These are phyloP conservation scores for Strobilomyces echinocephalus DNA, from an alignment of 768 basidiomycete species.

Conservation along the genomic window DNA sequence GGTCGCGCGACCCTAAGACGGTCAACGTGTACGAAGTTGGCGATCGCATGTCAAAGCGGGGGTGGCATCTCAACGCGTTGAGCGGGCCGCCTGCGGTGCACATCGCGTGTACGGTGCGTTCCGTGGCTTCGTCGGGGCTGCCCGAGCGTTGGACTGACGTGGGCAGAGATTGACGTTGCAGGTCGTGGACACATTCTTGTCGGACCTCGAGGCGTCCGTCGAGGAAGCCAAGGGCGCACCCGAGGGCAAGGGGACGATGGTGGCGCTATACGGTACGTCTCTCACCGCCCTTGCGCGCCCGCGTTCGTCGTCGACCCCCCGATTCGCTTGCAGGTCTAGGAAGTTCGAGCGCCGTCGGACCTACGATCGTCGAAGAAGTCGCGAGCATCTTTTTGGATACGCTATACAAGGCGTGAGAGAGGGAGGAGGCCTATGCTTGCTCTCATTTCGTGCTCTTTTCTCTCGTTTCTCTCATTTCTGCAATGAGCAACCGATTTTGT, in stretches of 20 bases:
- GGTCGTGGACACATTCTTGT: conserved; percentile 71
- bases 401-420: conserved; percentile 63
- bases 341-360: conserved; percentile 76
- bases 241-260: conserved; percentile 80
- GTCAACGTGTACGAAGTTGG: conserved; percentile 7
- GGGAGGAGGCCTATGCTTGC: no score
- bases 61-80: conserved; percentile 91
- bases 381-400: conserved; percentile 80
- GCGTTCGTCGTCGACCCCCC: background rate
- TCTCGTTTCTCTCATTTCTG: no score
- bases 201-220: conserved; percentile 78
- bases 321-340: conserved; percentile 55
- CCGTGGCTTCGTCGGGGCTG: conserved; percentile 21
- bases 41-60: conserved; percentile 61
- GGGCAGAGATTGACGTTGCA: conserved; percentile 72
- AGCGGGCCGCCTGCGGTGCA: conserved; percentile 73
- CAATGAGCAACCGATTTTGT: no score
- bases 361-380: conserved; percentile 70
- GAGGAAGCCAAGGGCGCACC: conserved; percentile 60
- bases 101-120: conserved; percentile 85
- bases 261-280: conserved; percentile 78
- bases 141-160: background rate
- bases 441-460: no score
- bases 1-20: background rate
- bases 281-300: background rate